Evolutionary conservation across 1,284 basidiomycete species (phyloP).

Genomic region (Coniferiporia weirii): DNA sequence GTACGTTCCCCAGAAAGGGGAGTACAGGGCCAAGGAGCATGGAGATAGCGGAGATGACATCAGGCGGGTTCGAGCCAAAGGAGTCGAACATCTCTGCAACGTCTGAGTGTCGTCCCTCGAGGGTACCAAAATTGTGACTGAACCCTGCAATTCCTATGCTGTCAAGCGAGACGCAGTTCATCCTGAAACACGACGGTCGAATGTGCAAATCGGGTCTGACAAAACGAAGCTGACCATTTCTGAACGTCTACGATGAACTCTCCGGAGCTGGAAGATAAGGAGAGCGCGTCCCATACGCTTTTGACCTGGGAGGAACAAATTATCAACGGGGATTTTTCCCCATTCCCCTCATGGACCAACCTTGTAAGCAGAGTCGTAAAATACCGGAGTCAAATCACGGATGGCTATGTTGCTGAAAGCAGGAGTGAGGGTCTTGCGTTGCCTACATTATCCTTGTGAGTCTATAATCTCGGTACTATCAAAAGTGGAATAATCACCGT

Average conservation of each 20-base stretch:
- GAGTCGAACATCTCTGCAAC: slow-evolving; percentile 45
- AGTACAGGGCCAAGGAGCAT: slow-evolving; percentile 38
- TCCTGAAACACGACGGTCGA: too few species aligned
- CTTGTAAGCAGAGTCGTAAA: slow-evolving; percentile 46
- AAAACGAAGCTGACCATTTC: slow-evolving; percentile 36
- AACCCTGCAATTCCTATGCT: slow-evolving; percentile 55
- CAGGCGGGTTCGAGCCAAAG: slow-evolving; percentile 28
- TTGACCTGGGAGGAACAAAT: slow-evolving; percentile 34
- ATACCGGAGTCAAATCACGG: slow-evolving; percentile 31
- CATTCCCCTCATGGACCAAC: slow-evolving; percentile 25
- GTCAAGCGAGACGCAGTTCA: slow-evolving; percentile 49
- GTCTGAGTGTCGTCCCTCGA: slow-evolving; percentile 41
- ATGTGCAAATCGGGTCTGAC: neutral
- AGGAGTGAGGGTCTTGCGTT: slow-evolving; percentile 38
- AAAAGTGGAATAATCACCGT: slow-evolving; percentile 20
- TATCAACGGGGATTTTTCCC: too few species aligned
- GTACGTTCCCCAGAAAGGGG: slow-evolving; percentile 41
- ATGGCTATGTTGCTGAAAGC: slow-evolving; percentile 39
- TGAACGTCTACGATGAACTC: slow-evolving; percentile 48
- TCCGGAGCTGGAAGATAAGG: slow-evolving; percentile 32
- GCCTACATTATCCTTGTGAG: slow-evolving; percentile 25
- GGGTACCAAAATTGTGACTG: slow-evolving; percentile 50
- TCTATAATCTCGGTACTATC: neutral
- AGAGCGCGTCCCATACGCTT: slow-evolving; percentile 42
- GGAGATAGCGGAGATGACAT: slow-evolving; percentile 26